Percentiles rank a stretch among this genome's conserved stretches.
phyloP scores from a whole-genome alignment of 2,329 filamentous ascomycete genomes.

The Colletotrichum tofieldiae region DNA sequence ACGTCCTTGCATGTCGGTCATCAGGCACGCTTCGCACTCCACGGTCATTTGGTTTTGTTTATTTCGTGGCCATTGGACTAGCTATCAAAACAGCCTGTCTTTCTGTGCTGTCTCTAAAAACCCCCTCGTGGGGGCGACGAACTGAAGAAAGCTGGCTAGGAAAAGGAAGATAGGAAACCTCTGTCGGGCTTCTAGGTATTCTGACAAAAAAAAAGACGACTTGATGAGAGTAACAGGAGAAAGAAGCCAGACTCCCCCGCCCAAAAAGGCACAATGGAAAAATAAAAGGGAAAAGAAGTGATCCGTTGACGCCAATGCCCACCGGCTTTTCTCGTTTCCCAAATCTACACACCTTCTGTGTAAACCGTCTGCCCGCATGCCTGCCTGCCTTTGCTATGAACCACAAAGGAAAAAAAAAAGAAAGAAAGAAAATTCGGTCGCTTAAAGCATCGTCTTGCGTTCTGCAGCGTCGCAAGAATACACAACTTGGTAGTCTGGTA shows the following conservation, averaged over 20 bases:
- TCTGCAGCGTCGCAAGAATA: background rate
- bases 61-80: background rate
- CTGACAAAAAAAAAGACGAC: conserved; percentile 1
- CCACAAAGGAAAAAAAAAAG: background rate
- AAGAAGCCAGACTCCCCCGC: background rate
- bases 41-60: background rate
- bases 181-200: conserved; percentile 33
- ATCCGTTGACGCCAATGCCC: conserved; percentile 2
- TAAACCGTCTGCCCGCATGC: background rate
- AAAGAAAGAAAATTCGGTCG: background rate
- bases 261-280: background rate
- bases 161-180: conserved; percentile 9
- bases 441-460: background rate
- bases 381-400: background rate
- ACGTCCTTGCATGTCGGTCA: background rate
- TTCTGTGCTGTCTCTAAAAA: background rate
- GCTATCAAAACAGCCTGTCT: background rate
- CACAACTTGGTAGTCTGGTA: background rate
- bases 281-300: conserved; percentile 5
- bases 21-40: background rate
- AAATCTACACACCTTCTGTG: background rate
- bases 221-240: background rate
- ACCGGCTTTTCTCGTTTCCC: background rate
- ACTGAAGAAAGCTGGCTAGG: background rate
- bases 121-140: background rate